Percentiles rank a stretch among this genome's conserved stretches.
phyloP scores from a whole-genome alignment of 352 stramenopile species.

The Globisporangium barbulae region DNA sequence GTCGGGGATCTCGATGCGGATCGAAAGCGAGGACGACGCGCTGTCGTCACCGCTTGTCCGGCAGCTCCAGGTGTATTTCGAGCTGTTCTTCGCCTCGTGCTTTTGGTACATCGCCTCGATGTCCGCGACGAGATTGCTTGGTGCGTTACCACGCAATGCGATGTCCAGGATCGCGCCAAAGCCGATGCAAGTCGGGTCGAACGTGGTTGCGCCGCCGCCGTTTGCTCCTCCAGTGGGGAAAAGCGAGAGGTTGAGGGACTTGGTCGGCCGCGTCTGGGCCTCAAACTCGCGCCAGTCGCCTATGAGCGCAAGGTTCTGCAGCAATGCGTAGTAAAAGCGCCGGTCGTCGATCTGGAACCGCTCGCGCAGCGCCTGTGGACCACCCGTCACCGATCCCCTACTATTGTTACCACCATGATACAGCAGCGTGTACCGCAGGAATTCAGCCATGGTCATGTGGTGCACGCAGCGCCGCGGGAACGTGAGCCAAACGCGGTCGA shows the following conservation, averaged over 20 bases:
- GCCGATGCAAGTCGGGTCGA: slow-evolving; percentile 41
- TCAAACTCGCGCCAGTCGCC: slow-evolving; percentile 60
- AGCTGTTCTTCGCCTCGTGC: slow-evolving; percentile 41
- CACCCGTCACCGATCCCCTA: slow-evolving; percentile 16
- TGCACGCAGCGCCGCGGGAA: slow-evolving; percentile 52
- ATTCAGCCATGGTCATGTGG: slow-evolving; percentile 50
- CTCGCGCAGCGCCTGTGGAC: slow-evolving; percentile 30
- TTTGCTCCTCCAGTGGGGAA: slow-evolving; percentile 14
- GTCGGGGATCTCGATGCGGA: slow-evolving; percentile 26
- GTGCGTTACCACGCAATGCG: slow-evolving; percentile 39
- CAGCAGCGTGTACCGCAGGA: slow-evolving; percentile 59
- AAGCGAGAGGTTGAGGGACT: slow-evolving; percentile 33
- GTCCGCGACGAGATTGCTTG: slow-evolving; percentile 35
- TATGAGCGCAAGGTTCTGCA: slow-evolving; percentile 40
- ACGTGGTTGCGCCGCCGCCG: slow-evolving; percentile 10
- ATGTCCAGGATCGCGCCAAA: slow-evolving; percentile 74
- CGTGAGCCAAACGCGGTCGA: slow-evolving; percentile 52
- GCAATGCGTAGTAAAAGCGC: slow-evolving; percentile 46
- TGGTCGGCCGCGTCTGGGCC: slow-evolving; percentile 33
- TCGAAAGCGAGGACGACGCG: slow-evolving; percentile 36
- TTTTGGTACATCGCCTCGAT: slow-evolving; percentile 50
- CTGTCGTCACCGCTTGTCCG: slow-evolving; percentile 26
- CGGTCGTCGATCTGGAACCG: slow-evolving; percentile 50
- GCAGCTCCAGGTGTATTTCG: slow-evolving; percentile 39
- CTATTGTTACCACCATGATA: slow-evolving; percentile 41